Evolutionary conservation across 805 yeast genomes (phyloP).

Genomic region (Cyberlindnera petersonii): DNA sequence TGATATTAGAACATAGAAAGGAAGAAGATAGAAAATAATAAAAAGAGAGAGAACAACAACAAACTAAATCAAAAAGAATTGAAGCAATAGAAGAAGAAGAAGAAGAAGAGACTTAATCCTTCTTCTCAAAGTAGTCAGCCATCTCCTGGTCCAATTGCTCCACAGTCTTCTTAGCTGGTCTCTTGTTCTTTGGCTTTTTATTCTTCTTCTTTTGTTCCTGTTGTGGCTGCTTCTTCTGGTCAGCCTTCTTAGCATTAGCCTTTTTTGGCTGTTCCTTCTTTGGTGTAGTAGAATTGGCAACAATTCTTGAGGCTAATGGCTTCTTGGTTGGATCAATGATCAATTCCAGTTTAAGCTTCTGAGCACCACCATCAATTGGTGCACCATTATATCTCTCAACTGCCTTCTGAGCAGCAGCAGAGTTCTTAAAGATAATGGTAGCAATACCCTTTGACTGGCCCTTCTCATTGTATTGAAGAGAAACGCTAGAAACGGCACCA

Average conservation of each 20-base stretch:
- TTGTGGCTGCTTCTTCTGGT: conserved; percentile 17
- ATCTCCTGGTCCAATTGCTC: conserved; percentile 97
- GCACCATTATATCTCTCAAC: conserved; percentile 86
- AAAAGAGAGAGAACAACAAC: too few species aligned
- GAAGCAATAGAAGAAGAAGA: not conserved
- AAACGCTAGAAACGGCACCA: conserved; percentile 75
- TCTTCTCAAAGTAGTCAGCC: conserved; percentile 84
- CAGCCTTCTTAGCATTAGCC: conserved; percentile 12
- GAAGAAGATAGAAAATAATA: not conserved
- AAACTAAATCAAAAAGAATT: not conserved
- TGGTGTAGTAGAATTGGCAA: conserved; percentile 38
- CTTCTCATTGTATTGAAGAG: conserved; percentile 75
- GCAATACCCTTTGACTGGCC: conserved; percentile 93
- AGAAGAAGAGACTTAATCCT: conserved; percentile 28
- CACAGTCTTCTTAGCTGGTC: conserved; percentile 64
- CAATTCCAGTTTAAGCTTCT: conserved; percentile 73
- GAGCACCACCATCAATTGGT: conserved; percentile 84
- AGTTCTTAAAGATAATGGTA: conserved; percentile 69
- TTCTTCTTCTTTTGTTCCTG: conserved; percentile 10
- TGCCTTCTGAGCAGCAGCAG: conserved; percentile 71
- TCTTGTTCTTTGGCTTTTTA: conserved; percentile 31
- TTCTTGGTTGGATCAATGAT: conserved; percentile 79
- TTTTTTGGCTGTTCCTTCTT: conserved; percentile 16
- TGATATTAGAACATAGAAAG: too few species aligned
- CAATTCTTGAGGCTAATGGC: conserved; percentile 72